Conservation (phyloP, 495 filamentous ascomycete species). For the Amniculicola lignicola region DNA sequence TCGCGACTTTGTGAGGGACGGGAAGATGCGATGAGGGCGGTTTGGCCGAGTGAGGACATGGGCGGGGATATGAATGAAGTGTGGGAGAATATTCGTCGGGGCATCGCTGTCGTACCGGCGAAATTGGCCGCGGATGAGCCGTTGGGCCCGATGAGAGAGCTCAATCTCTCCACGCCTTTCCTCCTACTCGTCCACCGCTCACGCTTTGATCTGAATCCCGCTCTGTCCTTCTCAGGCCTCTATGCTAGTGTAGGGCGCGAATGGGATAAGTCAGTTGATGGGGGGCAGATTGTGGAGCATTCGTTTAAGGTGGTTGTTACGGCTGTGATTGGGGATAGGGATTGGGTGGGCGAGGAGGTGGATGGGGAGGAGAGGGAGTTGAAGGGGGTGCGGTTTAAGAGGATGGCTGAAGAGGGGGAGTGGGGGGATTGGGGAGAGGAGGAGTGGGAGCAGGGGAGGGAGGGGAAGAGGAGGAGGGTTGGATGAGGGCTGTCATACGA, state of each 20-base stretch:
- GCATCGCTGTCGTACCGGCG: too few species aligned
- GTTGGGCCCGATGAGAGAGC: background rate
- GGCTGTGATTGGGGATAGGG: background rate
- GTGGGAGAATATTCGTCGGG: constrained; percentile 9
- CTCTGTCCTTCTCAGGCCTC: background rate
- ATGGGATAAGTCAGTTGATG: constrained; percentile 3
- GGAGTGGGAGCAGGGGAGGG: too few species aligned
- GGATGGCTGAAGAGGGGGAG: too few species aligned
- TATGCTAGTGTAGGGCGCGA: background rate
- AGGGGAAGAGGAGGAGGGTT: too few species aligned
- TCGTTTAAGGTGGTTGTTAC: constrained; percentile 4
- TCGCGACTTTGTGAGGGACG: background rate
- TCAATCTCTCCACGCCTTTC: background rate
- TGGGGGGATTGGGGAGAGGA: too few species aligned
- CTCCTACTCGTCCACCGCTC: background rate
- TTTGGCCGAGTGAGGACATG: background rate
- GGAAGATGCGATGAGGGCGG: background rate
- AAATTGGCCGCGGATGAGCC: background rate
- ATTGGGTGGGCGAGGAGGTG: background rate
- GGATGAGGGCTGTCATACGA: too few species aligned
- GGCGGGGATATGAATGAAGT: background rate
- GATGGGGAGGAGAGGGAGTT: background rate
- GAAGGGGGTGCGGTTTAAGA: too few species aligned
- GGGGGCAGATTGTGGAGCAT: background rate
- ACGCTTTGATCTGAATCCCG: background rate